Base-by-base conservation (phyloP, 2,329 filamentous ascomycete species). In the Cylindrodendrum hubeiense region DNA sequence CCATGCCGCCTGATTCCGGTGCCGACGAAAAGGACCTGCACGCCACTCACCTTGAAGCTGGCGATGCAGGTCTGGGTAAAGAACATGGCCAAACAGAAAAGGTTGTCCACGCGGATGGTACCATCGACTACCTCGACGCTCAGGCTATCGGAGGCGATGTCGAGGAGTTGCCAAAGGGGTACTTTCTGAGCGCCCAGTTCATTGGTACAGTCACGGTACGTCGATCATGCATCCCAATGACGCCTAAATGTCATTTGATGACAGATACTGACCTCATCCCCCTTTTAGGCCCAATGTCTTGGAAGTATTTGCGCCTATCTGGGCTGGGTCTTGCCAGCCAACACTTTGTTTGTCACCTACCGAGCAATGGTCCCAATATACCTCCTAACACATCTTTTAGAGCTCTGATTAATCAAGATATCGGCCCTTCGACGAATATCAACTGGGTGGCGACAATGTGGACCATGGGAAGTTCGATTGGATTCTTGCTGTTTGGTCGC, bases 401-500 rank as follows among this genome's bases (percentile, higher is more conserved):
- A 5, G 37, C 65, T 17, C 73, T 76, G 33, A 77, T 78, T 70
- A 76, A 78, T 46, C 70, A 69, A 52, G 76, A 78, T 54, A 66
- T 79, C 19, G 76, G 76, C 2, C 73, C 70, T 33, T 77, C 76
- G 3, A 50, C 65, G 15, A 71, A 75, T 39, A 79, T 79, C 67
- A 70, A 67, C 66, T 78, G 77, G 77, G 75, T 78, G 2, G 73
- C 76, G 13, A 78, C 74, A 12, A 75, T 77, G 63, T 82, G 77
- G 76, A 79, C 78, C 4, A 72, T 82, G 58, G 79, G 79, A n/a
- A 73, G 70, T 17, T 77, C 75, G 39, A 74, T 81, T 47, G 78
- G 78, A 28, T 80, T 81, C 61, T 71, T 81, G 60, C 71, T 84
- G 9, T 74, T 81, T 24, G 81, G 81, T 49, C 80, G 82, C n/a